Conservation (phyloP, 306 rosid genomes). For the Acacia crassicarpa region DNA sequence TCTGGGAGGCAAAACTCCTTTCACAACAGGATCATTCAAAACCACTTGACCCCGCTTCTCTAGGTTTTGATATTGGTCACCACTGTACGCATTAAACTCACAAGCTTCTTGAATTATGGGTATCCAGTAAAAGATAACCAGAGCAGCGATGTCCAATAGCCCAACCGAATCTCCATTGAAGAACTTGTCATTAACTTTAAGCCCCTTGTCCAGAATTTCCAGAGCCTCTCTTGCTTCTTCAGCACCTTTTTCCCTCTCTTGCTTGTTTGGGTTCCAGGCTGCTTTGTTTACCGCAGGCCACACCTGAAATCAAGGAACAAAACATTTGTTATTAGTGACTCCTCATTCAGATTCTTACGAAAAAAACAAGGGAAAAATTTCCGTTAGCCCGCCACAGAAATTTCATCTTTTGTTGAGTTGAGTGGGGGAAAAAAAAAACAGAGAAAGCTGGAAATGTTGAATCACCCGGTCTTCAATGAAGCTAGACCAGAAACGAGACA, state of each 20-base stretch:
- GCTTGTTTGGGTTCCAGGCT: neutral
- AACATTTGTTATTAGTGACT: neutral
- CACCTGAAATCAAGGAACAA: slow-evolving; percentile 5
- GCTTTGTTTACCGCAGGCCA: slow-evolving; percentile 9
- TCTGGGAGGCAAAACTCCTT: slow-evolving; percentile 35
- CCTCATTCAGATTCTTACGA: neutral
- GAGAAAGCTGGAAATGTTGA: neutral
- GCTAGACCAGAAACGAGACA: slow-evolving; percentile 41
- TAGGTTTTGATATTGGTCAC: slow-evolving; percentile 45
- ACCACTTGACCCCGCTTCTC: slow-evolving; percentile 49
- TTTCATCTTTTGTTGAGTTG: too few relatives aligned
- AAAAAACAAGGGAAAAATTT: neutral
- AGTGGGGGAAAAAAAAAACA: too few relatives aligned
- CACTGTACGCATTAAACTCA: slow-evolving; percentile 35
- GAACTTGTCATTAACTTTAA: slow-evolving; percentile 32
- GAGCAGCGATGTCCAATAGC: slow-evolving; percentile 50
- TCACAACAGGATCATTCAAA: slow-evolving; percentile 32
- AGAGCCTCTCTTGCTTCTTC: slow-evolving; percentile 38
- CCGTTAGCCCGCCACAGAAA: too few relatives aligned
- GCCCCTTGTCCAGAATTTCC: slow-evolving; percentile 42
- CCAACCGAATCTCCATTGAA: slow-evolving; percentile 41
- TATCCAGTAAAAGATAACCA: slow-evolving; percentile 48
- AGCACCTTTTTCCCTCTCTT: slow-evolving; percentile 37
- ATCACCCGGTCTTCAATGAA: slow-evolving; percentile 44
- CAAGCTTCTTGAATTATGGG: slow-evolving; percentile 43